These are phyloP conservation scores for Gloeopeniophorella convolvens DNA, from an alignment of 768 basidiomycete species.

Conservation along the genomic window DNA sequence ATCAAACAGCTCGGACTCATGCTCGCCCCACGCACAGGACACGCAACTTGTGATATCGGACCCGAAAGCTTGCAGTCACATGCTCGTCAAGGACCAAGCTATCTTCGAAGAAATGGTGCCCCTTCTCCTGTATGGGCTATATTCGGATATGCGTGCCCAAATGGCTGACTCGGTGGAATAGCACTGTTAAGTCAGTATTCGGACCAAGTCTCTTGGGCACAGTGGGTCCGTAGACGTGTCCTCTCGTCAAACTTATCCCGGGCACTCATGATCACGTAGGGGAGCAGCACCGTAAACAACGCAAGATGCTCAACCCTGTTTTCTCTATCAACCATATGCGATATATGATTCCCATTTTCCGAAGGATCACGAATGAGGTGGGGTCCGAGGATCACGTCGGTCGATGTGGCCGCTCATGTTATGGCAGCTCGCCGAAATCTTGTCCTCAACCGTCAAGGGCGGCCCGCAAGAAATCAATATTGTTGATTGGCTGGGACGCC, in stretches of 20 bases:
- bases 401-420: no score
- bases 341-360: conserved; percentile 20
- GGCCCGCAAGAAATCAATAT: no score
- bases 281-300: conserved; percentile 2
- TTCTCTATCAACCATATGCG: conserved; percentile 23
- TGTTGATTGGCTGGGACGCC: neutral
- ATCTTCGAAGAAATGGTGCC: neutral
- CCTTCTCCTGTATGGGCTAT: neutral
- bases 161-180: neutral
- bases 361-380: conserved; percentile 14
- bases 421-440: no score
- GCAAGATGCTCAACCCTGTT: conserved; percentile 14
- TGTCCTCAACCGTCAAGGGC: no score
- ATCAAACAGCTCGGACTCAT: neutral
- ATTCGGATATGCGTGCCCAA: no score
- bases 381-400: no score
- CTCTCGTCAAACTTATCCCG: neutral
- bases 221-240: neutral
- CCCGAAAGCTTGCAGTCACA: conserved; percentile 1
- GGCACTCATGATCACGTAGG: neutral
- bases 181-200: neutral
- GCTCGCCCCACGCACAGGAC: neutral
- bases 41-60: conserved; percentile 4
- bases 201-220: conserved; percentile 1
- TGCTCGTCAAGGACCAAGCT: conserved; percentile 1